Evolutionary conservation across 306 rosid species (phyloP).

Genomic region (Prunus fruticosa): DNA sequence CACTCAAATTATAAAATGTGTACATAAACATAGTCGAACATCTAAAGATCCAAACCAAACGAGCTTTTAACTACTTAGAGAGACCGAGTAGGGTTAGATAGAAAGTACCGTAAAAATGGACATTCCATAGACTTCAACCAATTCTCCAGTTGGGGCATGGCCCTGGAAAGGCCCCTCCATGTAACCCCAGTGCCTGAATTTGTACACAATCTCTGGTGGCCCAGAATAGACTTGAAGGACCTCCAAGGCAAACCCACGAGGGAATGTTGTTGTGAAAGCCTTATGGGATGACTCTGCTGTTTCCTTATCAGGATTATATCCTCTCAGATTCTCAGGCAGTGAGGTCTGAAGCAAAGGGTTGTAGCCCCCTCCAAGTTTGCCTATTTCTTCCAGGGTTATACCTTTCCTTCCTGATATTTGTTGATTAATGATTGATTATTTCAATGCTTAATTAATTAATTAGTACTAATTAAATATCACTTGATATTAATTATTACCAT

Average conservation of each 20-base stretch:
- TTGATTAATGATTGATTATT: too few relatives aligned
- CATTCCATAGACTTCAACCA: conserved; percentile 48
- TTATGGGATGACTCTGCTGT: conserved; percentile 53
- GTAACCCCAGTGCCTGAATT: conserved; percentile 79
- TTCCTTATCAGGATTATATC: conserved; percentile 50
- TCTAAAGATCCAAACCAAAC: too few relatives aligned
- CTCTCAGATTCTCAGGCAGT: conserved; percentile 47
- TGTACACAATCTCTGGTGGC: conserved; percentile 55
- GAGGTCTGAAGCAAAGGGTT: conserved; percentile 56
- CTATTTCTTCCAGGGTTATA: conserved; percentile 35
- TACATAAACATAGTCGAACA: too few relatives aligned
- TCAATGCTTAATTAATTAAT: too few relatives aligned
- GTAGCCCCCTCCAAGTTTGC: conserved; percentile 65
- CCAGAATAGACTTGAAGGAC: conserved; percentile 49
- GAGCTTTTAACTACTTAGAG: too few relatives aligned
- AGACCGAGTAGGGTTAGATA: neutral
- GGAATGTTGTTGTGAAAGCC: conserved; percentile 53
- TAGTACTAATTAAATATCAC: too few relatives aligned
- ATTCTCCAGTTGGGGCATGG: conserved; percentile 55
- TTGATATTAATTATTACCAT: conserved; percentile 33
- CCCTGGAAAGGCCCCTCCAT: conserved; percentile 77
- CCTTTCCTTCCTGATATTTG: conserved; percentile 45
- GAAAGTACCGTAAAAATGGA: conserved; percentile 49
- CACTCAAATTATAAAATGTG: too few relatives aligned
- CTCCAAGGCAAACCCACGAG: conserved; percentile 71